Evolutionary conservation across 1,284 basidiomycete species (phyloP).

Genomic region (Moesziomyces antarcticus): DNA sequence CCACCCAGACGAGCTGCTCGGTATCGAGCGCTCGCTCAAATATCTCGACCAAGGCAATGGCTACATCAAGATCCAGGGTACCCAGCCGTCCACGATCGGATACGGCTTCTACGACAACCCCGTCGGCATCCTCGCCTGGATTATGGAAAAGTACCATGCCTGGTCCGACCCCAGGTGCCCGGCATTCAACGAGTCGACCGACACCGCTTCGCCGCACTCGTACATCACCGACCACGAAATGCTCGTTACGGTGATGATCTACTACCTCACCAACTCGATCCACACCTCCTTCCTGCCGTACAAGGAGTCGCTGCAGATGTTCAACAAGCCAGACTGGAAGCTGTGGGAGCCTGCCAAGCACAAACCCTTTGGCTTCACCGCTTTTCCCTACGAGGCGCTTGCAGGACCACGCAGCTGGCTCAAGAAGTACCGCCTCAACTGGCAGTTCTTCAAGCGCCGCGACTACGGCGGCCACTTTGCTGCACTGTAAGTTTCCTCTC

Average conservation of each 20-base stretch:
- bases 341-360: constrained; percentile 17
- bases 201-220: constrained; percentile 13
- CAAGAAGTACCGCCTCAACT: constrained; percentile 29
- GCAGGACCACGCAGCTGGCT: constrained; percentile 47
- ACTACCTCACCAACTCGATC: constrained; percentile 46
- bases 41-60: constrained; percentile 34
- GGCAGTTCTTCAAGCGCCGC: constrained; percentile 44
- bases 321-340: constrained; percentile 28
- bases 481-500: constrained; percentile 40
- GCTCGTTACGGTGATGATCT: constrained; percentile 48
- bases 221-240: constrained; percentile 50
- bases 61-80: constrained; percentile 26
- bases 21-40: constrained; percentile 23
- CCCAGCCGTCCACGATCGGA: constrained; percentile 30
- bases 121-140: constrained; percentile 30
- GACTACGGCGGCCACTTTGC: constrained; percentile 60
- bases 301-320: constrained; percentile 31
- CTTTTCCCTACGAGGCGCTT: constrained; percentile 48
- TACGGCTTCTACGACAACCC: constrained; percentile 38
- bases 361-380: constrained; percentile 46
- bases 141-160: constrained; percentile 51
- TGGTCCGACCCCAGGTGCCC: constrained; percentile 58
- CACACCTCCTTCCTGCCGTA: constrained; percentile 53
- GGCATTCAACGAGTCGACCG: constrained; percentile 33
- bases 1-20: constrained; percentile 22